phyloP scores from a whole-genome alignment of 2,329 filamentous ascomycete genomes.

The Sclerotinia subarctica region DNA sequence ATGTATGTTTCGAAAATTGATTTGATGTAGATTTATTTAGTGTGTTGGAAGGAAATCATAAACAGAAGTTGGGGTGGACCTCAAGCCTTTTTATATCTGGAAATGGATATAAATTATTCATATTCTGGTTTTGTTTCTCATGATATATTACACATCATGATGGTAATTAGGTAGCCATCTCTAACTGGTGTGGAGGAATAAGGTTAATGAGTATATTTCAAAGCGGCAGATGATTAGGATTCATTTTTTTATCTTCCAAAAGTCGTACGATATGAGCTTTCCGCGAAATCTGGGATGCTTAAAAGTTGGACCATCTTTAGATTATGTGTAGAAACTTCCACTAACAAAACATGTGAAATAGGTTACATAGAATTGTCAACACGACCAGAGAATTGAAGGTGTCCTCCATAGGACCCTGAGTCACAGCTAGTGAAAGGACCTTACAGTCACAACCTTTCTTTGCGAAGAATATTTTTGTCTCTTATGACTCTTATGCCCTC shows the following conservation, averaged over 20 bases:
- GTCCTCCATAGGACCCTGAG: too few relatives aligned
- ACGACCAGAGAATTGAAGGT: too few relatives aligned
- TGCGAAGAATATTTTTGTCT: neutral
- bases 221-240: too few relatives aligned
- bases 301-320: too few relatives aligned
- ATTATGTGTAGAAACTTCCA: too few relatives aligned
- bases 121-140: neutral
- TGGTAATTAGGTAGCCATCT: neutral
- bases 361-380: neutral
- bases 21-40: too few relatives aligned
- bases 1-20: neutral
- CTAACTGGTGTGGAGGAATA: neutral
- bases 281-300: neutral
- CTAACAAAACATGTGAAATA: too few relatives aligned
- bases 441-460: neutral
- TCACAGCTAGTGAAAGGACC: too few relatives aligned
- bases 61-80: neutral
- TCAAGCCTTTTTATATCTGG: neutral
- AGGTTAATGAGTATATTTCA: neutral
- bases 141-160: neutral
- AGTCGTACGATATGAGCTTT: neutral
- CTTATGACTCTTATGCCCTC: neutral
- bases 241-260: neutral
- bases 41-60: neutral
- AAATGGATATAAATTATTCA: neutral